Evolutionary conservation across 352 stramenopile species (phyloP), one percentile per base, ranked within the genome.

Genomic region (Globisporangium parvum): DNA sequence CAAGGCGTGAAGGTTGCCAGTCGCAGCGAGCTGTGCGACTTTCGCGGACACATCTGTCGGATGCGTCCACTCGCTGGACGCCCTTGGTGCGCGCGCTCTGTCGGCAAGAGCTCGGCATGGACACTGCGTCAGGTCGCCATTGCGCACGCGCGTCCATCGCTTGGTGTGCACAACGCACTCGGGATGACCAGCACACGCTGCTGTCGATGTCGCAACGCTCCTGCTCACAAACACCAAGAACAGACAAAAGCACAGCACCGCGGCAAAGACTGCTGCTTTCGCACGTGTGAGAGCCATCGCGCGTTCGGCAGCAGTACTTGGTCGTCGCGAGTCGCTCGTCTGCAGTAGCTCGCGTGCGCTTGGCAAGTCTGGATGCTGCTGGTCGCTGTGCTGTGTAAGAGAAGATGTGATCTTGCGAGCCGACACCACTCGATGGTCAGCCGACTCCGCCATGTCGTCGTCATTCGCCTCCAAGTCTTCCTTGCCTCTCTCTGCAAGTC

Each of bases 1-100:
- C 10, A 78, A 14, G 3, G 61, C 73, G 18, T 71, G 53, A 2
- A 76, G 31, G 23, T 72, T 55, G 21, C 69, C 71, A 3, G 64
- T 62, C 2, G 59, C 49, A 2, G 71, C 59, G 3, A 81, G 59
- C 14, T 66, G 49, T 11, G 47, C 51, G 15, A 78, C 59, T 28
- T 51, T 64, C 10, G 21, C 24, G 3, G 62, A 66, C 20, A 26
- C 51, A 42, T 71, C 52, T 2, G 23, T 52, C 0, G 69, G 65
- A 1, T 60, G 20, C 6, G 50, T 24, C 69, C 67, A 78, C 6
- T 60, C 50, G 9, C 51, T 62, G 33, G 66, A 69, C 0, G 53
- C 65, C 35, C 61, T 51, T 1, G 66, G 53, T 0, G 52, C 45
- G 69, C 59, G 8, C 52, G 37, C 33, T 76, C 64, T 18, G 74